Percentiles rank a stretch among this genome's conserved stretches.
Conservation (phyloP, 305 asterid species). For the Solanum hybrid region DNA sequence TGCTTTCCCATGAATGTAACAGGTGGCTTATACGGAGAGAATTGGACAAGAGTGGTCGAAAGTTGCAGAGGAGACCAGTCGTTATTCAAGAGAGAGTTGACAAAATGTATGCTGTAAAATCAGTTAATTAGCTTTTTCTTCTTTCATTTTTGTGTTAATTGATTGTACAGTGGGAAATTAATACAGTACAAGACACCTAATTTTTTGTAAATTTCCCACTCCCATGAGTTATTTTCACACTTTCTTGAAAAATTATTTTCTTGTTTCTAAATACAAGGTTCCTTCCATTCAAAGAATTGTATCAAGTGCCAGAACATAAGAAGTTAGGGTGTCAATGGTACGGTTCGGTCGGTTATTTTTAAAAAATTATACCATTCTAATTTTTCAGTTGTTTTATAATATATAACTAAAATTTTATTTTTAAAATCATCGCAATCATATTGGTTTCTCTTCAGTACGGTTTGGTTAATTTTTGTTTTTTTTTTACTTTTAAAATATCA, state of each 20-base stretch:
- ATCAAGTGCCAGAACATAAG: background rate
- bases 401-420: no score
- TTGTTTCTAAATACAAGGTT: background rate
- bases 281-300: background rate
- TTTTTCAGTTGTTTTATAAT: no score
- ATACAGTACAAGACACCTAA: background rate
- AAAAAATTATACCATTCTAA: background rate
- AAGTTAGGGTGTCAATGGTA: background rate
- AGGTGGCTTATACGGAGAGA: conserved; percentile 66
- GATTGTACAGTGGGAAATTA: background rate
- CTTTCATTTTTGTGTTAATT: conserved; percentile 4
- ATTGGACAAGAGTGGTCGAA: conserved; percentile 73
- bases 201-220: background rate
- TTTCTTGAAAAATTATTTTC: background rate
- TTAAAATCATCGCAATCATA: background rate
- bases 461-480: no score
- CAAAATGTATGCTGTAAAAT: conserved; percentile 12
- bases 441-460: background rate
- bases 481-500: background rate
- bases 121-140: background rate
- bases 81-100: conserved; percentile 39
- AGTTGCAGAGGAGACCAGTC: conserved; percentile 70
- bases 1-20: conserved; percentile 16
- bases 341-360: background rate
- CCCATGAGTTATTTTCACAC: background rate